Percentiles rank a stretch among this genome's conserved stretches.
phyloP scores from a whole-genome alignment of 202 grass and related monocot species.

The Carex arenaria region DNA sequence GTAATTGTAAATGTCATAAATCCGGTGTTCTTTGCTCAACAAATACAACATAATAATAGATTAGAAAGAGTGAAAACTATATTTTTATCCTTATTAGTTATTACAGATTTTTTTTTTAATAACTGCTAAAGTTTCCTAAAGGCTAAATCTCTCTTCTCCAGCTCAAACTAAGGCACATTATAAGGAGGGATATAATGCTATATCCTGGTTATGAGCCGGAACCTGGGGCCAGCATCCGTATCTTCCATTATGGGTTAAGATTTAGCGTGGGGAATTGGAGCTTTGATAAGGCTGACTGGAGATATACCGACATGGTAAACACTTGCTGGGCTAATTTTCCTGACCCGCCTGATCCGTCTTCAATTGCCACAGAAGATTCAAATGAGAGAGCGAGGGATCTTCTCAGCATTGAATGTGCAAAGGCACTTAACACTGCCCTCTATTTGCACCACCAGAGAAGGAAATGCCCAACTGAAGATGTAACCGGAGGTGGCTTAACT shows the following conservation, averaged over 20 bases:
- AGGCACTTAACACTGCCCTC: conserved; percentile 73
- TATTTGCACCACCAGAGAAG: conserved; percentile 66
- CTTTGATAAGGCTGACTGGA: conserved; percentile 96
- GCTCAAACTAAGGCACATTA: conserved; percentile 77
- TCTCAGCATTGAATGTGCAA: conserved; percentile 91
- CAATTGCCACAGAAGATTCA: conserved; percentile 35
- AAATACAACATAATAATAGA: not conserved
- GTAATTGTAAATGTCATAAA: not conserved
- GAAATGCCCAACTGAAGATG: conserved; percentile 47
- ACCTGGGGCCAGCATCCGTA: conserved; percentile 52
- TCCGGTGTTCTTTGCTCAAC: not conserved
- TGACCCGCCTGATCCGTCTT: conserved; percentile 74
- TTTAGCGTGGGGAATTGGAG: conserved; percentile 96
- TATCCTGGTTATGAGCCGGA: conserved; percentile 86
- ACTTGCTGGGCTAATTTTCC: conserved; percentile 88
- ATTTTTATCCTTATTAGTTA: not conserved
- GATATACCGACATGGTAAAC: conserved; percentile 69
- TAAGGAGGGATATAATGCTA: conserved; percentile 82
- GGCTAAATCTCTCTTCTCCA: conserved; percentile 24
- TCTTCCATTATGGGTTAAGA: conserved; percentile 94
- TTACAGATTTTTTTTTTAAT: not conserved
- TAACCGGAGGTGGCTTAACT: conserved; percentile 18
- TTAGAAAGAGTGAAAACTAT: not conserved
- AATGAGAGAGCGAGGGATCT: conserved; percentile 63
- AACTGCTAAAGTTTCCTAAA: not conserved